Evolutionary conservation across 768 basidiomycete genomes (phyloP), one percentile per base, ranked within the genome.

Genomic region (Xerocomellus dryophilus): DNA sequence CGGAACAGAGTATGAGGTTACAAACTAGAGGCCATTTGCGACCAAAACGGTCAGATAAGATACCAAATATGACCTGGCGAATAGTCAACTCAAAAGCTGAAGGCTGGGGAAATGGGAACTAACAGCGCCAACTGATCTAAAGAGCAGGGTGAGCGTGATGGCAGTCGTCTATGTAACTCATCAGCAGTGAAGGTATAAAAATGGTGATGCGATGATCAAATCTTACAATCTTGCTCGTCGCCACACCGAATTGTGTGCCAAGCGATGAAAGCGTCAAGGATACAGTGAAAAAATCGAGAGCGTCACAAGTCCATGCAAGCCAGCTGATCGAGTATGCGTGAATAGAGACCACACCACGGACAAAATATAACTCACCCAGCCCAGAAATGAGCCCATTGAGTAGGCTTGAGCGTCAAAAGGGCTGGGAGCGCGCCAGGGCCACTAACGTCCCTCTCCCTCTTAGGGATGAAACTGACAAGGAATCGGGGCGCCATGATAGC

Each of bases 101-200:
- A 36, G 23, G 3, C 9, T 0, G 32, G 15, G 32, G 20, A 42
- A 46, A 32, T 11, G 47, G 21, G 5, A 6, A 36, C 78, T 65
- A 38, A 78, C 86, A 39, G 89, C 88, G 32, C 88, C 89, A 47
- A 81, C 74, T 5, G 90, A 88, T 54, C 95, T 83, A 77, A 98
- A 88, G n/a, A 98, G 81, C 1, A 98, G 78, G 0, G 95, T 97
- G 45, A 97, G 78, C 7, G 95, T 97, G 66, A 98, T 94, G 5
- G 91, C 81, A 18, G 85, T 84, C 44, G 90, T 90, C 79, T 79
- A 51, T 20, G 38, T 7, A n/a, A 2, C 7, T 2, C 20, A 35
- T 42, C 14, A 56, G 47, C 44, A 41, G 25, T 23, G 2, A 39
- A 35, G 38, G 31, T 7, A 18, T 21, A 41, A 29, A 1, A 4